Evolutionary conservation across 2,329 filamentous ascomycete genomes (phyloP), one percentile per base, ranked within the genome.

Genomic region (Aciculosporium take): DNA sequence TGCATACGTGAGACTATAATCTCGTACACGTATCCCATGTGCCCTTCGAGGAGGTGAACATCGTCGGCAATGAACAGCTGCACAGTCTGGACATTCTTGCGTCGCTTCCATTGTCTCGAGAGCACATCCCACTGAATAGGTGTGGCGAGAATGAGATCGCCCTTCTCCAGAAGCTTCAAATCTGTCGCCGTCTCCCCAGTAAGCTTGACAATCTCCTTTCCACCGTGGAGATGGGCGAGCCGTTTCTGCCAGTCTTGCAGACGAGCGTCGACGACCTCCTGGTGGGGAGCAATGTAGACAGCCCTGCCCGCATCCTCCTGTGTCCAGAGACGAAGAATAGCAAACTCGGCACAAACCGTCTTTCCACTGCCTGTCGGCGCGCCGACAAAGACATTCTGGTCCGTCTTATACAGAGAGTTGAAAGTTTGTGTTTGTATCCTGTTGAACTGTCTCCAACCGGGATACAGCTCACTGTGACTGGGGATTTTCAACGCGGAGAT

Each of bases 1-100:
- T 94, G 87, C 83, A 96, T 95, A 40, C 91, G 81, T 46, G 91
- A 95, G n/a, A 98, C 84, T 40, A 98, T 80, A 40, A 91, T 84
- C 66, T 98, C 91, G 61, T 98, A 98, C 24, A 93, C 73, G 57
- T 89, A 93, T 24, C 91, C 93, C 48, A 77, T 74, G 39, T 81
- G 76, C 12, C 87, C 88, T 45, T 89, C 91, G 24, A 98, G 71
- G 67, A 96, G 80, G 57, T 98, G 91, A 41, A 98, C 69, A 57
- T 96, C 89, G 58, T 98, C 93, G 1, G 89, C 88, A 50, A 98
- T 88, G 58, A 98, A 87, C 1, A 98, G 69, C 51, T 87, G 78
- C 17, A 96, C 83, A 3, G 79, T 82, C 56, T 95, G 86, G 1
- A 98, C 79, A 51, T 94, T 94, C 74, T 94, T 96, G 43, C 91